A percentile compares a stretch with the other conserved stretches of the same genome.
Conservation (phyloP, 495 filamentous ascomycete species). For the Parathielavia hyrcaniae region DNA sequence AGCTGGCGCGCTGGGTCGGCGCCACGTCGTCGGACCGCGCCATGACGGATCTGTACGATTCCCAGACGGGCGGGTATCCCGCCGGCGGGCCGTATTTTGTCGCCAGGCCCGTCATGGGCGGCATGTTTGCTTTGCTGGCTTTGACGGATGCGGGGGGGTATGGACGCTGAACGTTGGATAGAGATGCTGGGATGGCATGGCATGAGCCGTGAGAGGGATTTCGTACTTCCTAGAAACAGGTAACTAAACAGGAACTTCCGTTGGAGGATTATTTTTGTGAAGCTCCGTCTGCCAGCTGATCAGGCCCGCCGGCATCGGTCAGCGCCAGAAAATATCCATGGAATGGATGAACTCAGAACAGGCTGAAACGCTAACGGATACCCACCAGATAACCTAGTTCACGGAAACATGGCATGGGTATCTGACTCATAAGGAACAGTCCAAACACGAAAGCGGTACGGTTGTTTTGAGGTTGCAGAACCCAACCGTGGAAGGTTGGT, state of each 20-base stretch:
- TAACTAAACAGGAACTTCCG: neutral
- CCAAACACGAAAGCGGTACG: neutral
- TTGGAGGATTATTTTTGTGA: neutral
- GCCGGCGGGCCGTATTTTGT: conserved; percentile 56
- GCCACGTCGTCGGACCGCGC: conserved; percentile 64
- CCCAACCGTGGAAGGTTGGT: neutral
- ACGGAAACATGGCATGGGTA: neutral
- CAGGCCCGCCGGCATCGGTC: too few species aligned
- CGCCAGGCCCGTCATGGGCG: conserved; percentile 76
- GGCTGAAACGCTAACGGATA: neutral
- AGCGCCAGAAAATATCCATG: too few species aligned
- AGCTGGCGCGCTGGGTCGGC: conserved; percentile 70
- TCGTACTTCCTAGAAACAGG: neutral
- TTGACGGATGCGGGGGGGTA: conserved; percentile 37
- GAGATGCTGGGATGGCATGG: too few species aligned
- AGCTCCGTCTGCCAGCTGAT: too few species aligned
- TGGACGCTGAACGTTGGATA: too few species aligned
- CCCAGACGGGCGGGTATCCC: conserved; percentile 53
- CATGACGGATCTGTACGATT: conserved; percentile 77
- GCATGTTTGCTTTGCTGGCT: conserved; percentile 73
- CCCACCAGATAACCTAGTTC: too few species aligned
- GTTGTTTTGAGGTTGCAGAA: conserved; percentile 2
- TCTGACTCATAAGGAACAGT: neutral
- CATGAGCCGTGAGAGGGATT: too few species aligned
- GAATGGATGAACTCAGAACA: too few species aligned